A percentile compares a stretch with the other conserved stretches of the same genome.
Conservation (phyloP, 192 early-diverging fungal species). For the Phlyctochytrium arcticum region DNA sequence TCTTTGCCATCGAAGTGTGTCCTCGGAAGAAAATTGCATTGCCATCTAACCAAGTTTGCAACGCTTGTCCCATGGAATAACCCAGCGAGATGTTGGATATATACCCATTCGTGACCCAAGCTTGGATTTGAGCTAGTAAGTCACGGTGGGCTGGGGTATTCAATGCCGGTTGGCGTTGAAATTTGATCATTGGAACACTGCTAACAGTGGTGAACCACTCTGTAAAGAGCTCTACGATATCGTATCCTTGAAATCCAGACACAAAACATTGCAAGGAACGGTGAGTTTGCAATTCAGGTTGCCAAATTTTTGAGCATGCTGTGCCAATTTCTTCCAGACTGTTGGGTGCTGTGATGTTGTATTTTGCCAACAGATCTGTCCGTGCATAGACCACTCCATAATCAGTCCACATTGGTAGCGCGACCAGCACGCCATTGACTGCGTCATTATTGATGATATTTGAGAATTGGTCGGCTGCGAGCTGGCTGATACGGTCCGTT, state of each 20-base stretch:
- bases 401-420: conserved; percentile 22
- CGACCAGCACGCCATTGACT: conserved; percentile 1
- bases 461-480: not conserved
- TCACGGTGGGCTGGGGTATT: not conserved
- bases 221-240: conserved; percentile 7
- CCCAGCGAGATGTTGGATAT: not conserved
- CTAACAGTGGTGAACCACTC: conserved; percentile 10
- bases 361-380: conserved; percentile 14
- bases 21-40: conserved; percentile 23
- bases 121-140: not conserved
- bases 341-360: conserved; percentile 12
- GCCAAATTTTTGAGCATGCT: conserved; percentile 4
- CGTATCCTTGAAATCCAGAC: not conserved
- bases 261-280: conserved; percentile 22
- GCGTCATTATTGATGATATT: conserved; percentile 7
- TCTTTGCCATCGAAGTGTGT: not conserved
- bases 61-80: not conserved
- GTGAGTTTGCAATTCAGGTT: conserved; percentile 3
- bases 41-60: not conserved
- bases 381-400: conserved; percentile 16
- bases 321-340: conserved; percentile 1
- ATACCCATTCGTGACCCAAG: conserved; percentile 6
- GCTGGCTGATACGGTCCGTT: not conserved
- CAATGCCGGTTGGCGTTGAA: conserved; percentile 1
- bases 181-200: not conserved